Evolutionary conservation across 768 basidiomycete species (phyloP).

Genomic region (Hericium coralloides): DNA sequence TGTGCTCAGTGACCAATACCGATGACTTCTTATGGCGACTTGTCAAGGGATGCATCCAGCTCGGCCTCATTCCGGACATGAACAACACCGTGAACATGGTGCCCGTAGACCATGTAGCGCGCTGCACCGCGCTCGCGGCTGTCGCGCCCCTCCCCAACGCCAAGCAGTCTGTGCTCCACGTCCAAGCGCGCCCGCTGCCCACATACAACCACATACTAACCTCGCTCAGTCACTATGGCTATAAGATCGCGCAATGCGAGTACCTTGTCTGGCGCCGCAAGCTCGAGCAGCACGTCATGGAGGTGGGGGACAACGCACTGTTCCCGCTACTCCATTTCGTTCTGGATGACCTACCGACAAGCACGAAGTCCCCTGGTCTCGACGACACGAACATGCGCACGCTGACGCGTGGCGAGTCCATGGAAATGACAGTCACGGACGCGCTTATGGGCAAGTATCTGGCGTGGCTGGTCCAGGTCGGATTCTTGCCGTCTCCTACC

Average conservation of each 20-base stretch:
- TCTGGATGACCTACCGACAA: constrained; percentile 92
- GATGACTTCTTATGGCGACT: constrained; percentile 97
- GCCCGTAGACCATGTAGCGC: constrained; percentile 93
- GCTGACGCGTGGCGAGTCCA: constrained; percentile 37
- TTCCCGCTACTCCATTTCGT: constrained; percentile 98
- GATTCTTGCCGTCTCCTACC: constrained; percentile 59
- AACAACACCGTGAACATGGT: constrained; percentile 99
- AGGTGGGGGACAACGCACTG: constrained; percentile 90
- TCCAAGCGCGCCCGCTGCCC: constrained; percentile 78
- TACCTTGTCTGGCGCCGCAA: constrained; percentile 88
- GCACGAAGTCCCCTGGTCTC: constrained; percentile 87
- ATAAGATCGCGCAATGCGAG: constrained; percentile 66
- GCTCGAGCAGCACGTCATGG: constrained; percentile 93
- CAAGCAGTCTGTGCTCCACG: constrained; percentile 59
- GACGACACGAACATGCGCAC: constrained; percentile 79
- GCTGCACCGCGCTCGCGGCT: constrained; percentile 67
- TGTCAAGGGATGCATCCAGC: constrained; percentile 96
- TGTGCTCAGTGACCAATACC: constrained; percentile 79
- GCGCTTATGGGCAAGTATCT: constrained; percentile 80
- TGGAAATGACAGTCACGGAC: constrained; percentile 57
- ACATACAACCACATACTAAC: constrained; percentile 85
- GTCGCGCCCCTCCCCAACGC: constrained; percentile 40
- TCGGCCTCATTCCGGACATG: constrained; percentile 94
- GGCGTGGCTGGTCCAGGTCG: constrained; percentile 84
- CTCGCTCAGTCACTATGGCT: constrained; percentile 72